A percentile compares a stretch with the other conserved stretches of the same genome.
Evolutionary conservation across 352 stramenopile species (phyloP).

Genomic region (Globisporangium megalacanthum): DNA sequence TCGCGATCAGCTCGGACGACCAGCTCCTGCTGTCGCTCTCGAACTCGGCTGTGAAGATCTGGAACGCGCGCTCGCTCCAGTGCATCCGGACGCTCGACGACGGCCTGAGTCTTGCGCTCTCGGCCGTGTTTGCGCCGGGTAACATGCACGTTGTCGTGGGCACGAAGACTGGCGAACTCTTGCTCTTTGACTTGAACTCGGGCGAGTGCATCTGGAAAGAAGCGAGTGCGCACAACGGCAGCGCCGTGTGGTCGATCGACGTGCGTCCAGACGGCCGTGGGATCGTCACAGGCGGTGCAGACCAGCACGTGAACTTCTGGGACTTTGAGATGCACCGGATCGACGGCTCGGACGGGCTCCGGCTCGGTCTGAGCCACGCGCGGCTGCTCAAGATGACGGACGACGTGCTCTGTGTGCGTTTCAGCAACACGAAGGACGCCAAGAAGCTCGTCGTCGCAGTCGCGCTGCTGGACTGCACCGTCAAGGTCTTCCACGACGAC

Average conservation of each 20-base stretch:
- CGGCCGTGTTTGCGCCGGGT: conserved; percentile 92
- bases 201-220: conserved; percentile 91
- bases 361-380: conserved; percentile 91
- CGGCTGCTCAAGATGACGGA: conserved; percentile 98
- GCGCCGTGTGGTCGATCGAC: conserved; percentile 96
- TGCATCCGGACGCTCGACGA: conserved; percentile 88
- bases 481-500: conserved; percentile 99
- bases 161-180: conserved; percentile 93
- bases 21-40: conserved; percentile 88
- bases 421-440: conserved; percentile 91
- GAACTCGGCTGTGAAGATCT: conserved; percentile 88
- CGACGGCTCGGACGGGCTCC: conserved; percentile 45
- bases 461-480: conserved; percentile 93
- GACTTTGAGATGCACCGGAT: conserved; percentile 91
- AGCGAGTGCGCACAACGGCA: conserved; percentile 87
- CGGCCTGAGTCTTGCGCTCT: conserved; percentile 86
- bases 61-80: conserved; percentile 87
- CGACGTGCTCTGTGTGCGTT: conserved; percentile 97
- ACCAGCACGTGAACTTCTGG: conserved; percentile 99
- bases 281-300: conserved; percentile 94
- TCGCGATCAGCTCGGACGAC: conserved; percentile 87
- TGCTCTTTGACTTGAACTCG: conserved; percentile 94
- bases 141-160: conserved; percentile 97
- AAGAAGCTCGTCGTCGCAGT: conserved; percentile 88
- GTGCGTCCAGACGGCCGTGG: conserved; percentile 88